These are phyloP conservation scores for Liriodendron chinense DNA, from an alignment of 164 flowering plant species.

Conservation along the genomic window DNA sequence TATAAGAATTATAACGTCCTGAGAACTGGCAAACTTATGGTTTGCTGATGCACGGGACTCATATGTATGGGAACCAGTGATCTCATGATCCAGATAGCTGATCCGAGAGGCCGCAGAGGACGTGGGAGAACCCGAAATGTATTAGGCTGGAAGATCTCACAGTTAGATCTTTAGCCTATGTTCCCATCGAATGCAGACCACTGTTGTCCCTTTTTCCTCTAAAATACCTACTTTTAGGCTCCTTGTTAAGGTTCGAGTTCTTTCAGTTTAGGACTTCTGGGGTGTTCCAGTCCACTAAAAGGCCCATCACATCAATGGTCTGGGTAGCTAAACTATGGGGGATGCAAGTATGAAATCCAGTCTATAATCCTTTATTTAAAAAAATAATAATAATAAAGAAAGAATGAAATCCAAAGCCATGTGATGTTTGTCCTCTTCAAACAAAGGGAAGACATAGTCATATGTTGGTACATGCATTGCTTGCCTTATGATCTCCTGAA, in stretches of 20 bases:
- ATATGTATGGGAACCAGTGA: neutral
- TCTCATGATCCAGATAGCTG: neutral
- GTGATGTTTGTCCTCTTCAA: neutral
- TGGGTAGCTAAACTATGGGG: neutral
- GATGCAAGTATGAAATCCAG: neutral
- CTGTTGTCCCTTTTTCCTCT: too few species aligned
- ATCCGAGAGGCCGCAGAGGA: neutral
- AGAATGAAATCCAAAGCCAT: neutral
- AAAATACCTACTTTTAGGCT: too few species aligned
- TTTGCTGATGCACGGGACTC: neutral
- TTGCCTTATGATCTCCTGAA: constrained; percentile 80
- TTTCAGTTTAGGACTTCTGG: too few species aligned
- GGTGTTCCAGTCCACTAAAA: too few species aligned
- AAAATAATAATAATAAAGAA: neutral
- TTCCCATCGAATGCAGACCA: too few species aligned
- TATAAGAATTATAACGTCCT: neutral
- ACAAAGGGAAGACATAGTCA: neutral
- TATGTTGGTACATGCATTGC: constrained; percentile 12
- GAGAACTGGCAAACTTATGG: neutral
- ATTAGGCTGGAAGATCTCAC: too few species aligned
- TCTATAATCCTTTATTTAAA: neutral
- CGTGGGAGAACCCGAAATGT: neutral
- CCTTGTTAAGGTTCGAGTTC: too few species aligned
- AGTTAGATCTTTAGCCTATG: too few species aligned
- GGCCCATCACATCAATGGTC: too few species aligned